Evolutionary conservation across 106 monocot genomes (phyloP), one percentile per base, ranked within the genome.

Genomic region (Posidonia australis): DNA sequence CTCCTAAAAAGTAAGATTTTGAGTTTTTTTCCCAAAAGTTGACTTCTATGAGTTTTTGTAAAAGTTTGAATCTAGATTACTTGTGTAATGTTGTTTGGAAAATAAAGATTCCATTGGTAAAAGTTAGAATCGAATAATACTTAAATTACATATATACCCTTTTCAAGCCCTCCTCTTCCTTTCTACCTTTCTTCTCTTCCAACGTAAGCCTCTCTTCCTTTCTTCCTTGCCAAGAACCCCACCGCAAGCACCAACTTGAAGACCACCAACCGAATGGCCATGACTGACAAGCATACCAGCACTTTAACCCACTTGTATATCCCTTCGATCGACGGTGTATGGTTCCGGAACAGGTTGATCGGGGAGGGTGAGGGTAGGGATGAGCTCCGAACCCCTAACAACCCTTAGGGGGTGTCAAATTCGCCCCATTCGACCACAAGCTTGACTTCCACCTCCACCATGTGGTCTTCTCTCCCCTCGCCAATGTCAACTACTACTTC

Each of bases 261-360:
- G 13, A 90, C 18, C 26, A 54, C 82, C 56, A 94, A 70, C 48
- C 94, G 68, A 13, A 74, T 44, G 12, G 63, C 44, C 26, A 70
- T 84, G 28, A 86, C 6, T 1, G 94, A 90, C 9, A 80, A 1
- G 46, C 60, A 78, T 16, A 94, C 44, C 46, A 82, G 46, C 26
- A 71, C 57, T 82, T 86, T 90, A n/a, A 47, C 29, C 75, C 77
- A 84, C 76, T 78, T 84, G 70, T 90, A 90, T 5, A 72, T 20
- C 46, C 86, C 86, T 14, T 44, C 42, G 32, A 86, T 43, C 14
- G 10, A 23, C 44, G 79, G 84, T 29, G 94, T 87, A 53, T 77
- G 77, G 66, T 94, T 94, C n/a, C 82, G 68, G 84, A 94, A 94
- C 13, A 90, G 94, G 21, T 94, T 84, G 42, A 78, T 41, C 20